phyloP scores from a whole-genome alignment of 2,329 filamentous ascomycete genomes.

The Exophiala sp. region DNA sequence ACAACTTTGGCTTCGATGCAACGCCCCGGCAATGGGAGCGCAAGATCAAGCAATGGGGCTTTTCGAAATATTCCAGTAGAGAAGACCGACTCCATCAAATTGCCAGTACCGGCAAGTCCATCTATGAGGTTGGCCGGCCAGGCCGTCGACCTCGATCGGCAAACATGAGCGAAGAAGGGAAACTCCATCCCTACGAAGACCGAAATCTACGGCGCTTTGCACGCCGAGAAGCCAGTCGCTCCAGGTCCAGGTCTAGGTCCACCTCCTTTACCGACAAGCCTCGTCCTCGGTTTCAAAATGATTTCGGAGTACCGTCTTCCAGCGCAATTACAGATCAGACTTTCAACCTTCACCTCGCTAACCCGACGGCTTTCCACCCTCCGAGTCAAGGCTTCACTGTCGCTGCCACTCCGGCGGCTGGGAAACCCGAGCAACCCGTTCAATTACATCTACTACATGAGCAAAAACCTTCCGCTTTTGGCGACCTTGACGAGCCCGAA shows the following conservation, averaged over 20 bases:
- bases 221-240: constrained; percentile 25
- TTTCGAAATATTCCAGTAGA: constrained; percentile 26
- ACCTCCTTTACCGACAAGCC: constrained; percentile 13
- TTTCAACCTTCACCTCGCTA: constrained; percentile 17
- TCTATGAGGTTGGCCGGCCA: constrained; percentile 24
- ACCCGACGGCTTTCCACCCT: constrained; percentile 8
- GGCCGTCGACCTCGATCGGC: constrained; percentile 24
- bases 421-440: constrained; percentile 3
- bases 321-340: constrained; percentile 10
- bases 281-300: constrained; percentile 12
- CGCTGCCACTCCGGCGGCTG: constrained; percentile 2
- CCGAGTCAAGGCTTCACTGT: constrained; percentile 10
- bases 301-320: constrained; percentile 8
- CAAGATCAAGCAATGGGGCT: constrained; percentile 28
- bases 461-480: constrained; percentile 2
- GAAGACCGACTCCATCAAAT: constrained; percentile 25
- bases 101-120: constrained; percentile 20
- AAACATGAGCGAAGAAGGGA: constrained; percentile 16
- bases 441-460: constrained; percentile 10
- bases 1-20: constrained; percentile 23
- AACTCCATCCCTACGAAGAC: constrained; percentile 23
- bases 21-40: constrained; percentile 29
- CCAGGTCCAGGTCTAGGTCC: constrained; percentile 21
- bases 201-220: constrained; percentile 28
- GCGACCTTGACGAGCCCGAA: not conserved